These are phyloP conservation scores for Penstemon davidsonii DNA, from an alignment of 257 asterid species.

Conservation along the genomic window DNA sequence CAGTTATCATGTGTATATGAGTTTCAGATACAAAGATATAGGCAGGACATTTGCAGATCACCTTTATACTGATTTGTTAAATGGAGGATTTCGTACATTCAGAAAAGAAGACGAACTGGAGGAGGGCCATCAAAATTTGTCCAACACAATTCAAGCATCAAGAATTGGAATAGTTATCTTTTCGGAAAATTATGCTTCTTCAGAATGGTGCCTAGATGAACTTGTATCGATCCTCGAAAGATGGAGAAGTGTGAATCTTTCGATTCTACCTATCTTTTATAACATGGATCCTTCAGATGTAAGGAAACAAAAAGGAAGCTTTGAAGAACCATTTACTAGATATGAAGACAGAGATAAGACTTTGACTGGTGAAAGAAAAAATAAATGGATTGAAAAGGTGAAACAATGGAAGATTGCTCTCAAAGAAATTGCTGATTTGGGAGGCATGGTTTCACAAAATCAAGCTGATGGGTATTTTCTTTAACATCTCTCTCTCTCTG, in stretches of 20 bases:
- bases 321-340: background rate
- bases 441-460: conserved; percentile 7
- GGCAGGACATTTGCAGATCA: conserved; percentile 4
- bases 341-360: background rate
- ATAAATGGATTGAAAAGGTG: background rate
- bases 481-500: background rate
- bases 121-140: background rate
- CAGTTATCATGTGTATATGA: background rate
- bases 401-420: background rate
- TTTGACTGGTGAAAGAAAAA: background rate
- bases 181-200: background rate
- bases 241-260: background rate
- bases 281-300: conserved; percentile 1
- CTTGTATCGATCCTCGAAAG: background rate
- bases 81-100: background rate
- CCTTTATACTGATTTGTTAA: background rate
- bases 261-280: background rate
- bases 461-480: conserved; percentile 1
- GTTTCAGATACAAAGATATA: background rate
- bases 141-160: background rate
- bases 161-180: background rate
- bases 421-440: background rate
- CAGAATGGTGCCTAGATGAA: background rate
- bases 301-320: background rate
- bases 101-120: conserved; percentile 1